Base-by-base conservation (phyloP, 768 basidiomycete genomes). In the Mycena alexandri region DNA sequence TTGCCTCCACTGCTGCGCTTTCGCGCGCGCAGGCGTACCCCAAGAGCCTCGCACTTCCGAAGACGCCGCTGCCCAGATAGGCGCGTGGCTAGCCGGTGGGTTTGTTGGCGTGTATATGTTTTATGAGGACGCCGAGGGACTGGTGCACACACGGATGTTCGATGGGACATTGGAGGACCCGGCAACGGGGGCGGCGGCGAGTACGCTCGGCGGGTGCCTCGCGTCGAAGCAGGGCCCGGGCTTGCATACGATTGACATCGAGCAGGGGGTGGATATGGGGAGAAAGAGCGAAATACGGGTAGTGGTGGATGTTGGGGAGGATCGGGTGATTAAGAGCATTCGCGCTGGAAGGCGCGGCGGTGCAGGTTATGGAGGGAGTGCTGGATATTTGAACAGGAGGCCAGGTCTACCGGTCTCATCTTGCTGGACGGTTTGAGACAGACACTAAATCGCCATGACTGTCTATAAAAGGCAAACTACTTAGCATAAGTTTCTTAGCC, bases 231-330 rank as follows among this genome's bases (percentile, higher is more conserved):
- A 76, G 24, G 82, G 82, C 3, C 69, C 69, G 6, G 82, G 83
- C 1, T 74, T 47, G n/a, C 82, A 80, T 74, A 72, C 51, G 59
- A 73, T 83, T 52, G 71, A 79, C 9, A 77, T 85, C 60, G 62
- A 80, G 10, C 84, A 85, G 64, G 84, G 84, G 0, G 79, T 84
- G 1, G 84, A 85, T 67, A 84, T 85, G 77, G 84, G 84, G 3
- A 71, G 29, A 83, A 66, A 72, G 62, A 83, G 83, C 59, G 81
- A 83, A 14, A 85, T 85, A 29, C 69, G 67, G 29, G 80, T 84
- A 4, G 65, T 75, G 13, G 84, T 82, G 9, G 76, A 76, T 6
- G 70, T 84, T 11, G 77, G 73, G 29, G 73, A 75, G 19, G 75
- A 75, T 7, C 38, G 38, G 10, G 71, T 77, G 41, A 73, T 84